Conservation (phyloP, 768 basidiomycete genomes). For the Pleurotus tuber-regium region DNA sequence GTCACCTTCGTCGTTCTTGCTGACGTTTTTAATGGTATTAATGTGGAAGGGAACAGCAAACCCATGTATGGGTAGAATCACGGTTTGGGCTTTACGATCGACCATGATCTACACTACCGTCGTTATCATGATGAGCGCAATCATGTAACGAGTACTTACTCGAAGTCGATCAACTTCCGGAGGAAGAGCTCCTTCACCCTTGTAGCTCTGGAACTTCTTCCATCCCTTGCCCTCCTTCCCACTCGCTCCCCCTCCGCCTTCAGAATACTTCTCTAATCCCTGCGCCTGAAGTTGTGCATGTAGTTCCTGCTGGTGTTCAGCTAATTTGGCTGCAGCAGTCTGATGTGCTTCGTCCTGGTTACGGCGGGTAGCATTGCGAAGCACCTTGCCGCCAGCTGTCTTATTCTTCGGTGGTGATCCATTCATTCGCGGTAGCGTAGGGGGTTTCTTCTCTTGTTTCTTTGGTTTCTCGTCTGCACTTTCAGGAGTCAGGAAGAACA, state of each 20-base stretch:
- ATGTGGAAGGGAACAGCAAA: conserved; percentile 98
- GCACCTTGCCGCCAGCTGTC: conserved; percentile 78
- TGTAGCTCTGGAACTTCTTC: conserved; percentile 97
- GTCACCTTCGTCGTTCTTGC: conserved; percentile 96
- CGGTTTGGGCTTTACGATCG: conserved; percentile 86
- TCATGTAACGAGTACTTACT: conserved; percentile 44
- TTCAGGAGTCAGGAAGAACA: conserved; percentile 77
- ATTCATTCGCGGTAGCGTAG: conserved; percentile 52
- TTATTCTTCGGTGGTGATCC: conserved; percentile 74
- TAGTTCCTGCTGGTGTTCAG: conserved; percentile 85
- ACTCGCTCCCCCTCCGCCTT: conserved; percentile 68
- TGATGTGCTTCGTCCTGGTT: conserved; percentile 84
- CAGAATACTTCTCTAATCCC: conserved; percentile 81
- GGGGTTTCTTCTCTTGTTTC: conserved; percentile 52
- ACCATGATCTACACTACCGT: conserved; percentile 82
- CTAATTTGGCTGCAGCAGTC: conserved; percentile 72
- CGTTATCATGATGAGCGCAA: conserved; percentile 1
- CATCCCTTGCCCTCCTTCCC: conserved; percentile 91
- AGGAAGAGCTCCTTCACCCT: conserved; percentile 89
- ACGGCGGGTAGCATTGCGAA: conserved; percentile 88
- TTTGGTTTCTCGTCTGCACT: conserved; percentile 54
- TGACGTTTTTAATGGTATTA: conserved; percentile 96
- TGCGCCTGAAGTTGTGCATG: conserved; percentile 74
- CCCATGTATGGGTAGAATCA: conserved; percentile 91
- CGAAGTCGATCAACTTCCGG: conserved; percentile 75